These are phyloP conservation scores for Ilex asprella DNA, from an alignment of 257 asterid species.

Conservation along the genomic window DNA sequence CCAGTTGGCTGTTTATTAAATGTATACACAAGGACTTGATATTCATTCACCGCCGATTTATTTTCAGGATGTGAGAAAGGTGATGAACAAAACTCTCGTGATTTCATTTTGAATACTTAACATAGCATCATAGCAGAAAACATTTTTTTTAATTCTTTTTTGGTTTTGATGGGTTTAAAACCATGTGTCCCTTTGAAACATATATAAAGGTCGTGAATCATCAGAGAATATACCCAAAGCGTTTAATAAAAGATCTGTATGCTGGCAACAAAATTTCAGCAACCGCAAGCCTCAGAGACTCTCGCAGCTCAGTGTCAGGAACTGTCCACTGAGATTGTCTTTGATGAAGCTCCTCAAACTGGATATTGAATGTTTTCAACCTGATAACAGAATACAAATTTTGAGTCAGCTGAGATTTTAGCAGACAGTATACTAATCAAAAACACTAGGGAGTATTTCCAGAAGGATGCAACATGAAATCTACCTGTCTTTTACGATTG, in stretches of 20 bases:
- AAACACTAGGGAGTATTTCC: background rate
- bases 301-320: slow-evolving; percentile 92
- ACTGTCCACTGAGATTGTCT: slow-evolving; percentile 98
- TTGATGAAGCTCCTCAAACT: slow-evolving; percentile 98
- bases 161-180: too few relatives aligned
- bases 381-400: slow-evolving; percentile 25
- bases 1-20: too few relatives aligned
- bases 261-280: slow-evolving; percentile 96
- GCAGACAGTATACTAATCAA: slow-evolving; percentile 1
- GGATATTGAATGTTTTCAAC: slow-evolving; percentile 77
- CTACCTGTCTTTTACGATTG: slow-evolving; percentile 81
- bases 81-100: too few relatives aligned
- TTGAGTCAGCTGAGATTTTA: slow-evolving; percentile 1
- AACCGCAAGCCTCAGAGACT: slow-evolving; percentile 89
- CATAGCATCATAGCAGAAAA: too few relatives aligned
- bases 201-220: background rate
- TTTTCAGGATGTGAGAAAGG: too few relatives aligned
- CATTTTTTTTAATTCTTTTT: too few relatives aligned
- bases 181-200: too few relatives aligned
- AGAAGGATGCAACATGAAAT: slow-evolving; percentile 4
- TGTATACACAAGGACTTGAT: too few relatives aligned
- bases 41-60: too few relatives aligned
- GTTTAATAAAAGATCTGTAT: slow-evolving; percentile 85
- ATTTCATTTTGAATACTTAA: too few relatives aligned
- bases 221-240: slow-evolving; percentile 58